Percentiles rank a stretch among this genome's conserved stretches.
phyloP scores from a whole-genome alignment of 305 asterid species.

The Stenogyne calaminthoides region DNA sequence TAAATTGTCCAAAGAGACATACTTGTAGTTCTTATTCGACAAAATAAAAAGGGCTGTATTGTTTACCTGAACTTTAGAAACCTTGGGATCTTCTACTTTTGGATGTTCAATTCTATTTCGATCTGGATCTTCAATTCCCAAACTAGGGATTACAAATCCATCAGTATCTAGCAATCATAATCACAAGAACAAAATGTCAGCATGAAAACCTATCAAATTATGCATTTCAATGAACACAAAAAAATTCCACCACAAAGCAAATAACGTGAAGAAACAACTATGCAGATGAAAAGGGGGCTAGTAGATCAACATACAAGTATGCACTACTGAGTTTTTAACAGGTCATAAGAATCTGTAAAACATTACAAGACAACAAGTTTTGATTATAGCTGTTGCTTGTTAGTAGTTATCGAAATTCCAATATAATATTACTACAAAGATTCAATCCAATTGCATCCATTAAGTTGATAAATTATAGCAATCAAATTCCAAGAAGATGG shows the following conservation, averaged over 20 bases:
- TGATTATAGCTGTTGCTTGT: neutral
- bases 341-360: neutral
- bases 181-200: conserved; percentile 6
- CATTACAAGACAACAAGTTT: neutral
- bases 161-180: conserved; percentile 61
- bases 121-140: conserved; percentile 64
- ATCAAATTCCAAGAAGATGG: neutral
- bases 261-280: neutral
- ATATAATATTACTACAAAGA: neutral
- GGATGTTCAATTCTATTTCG: conserved; percentile 35
- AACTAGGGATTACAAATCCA: conserved; percentile 89
- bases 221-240: conserved; percentile 6
- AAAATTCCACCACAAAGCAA: neutral
- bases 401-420: neutral
- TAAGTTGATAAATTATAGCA: neutral
- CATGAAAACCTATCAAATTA: neutral
- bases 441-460: neutral
- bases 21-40: neutral
- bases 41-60: neutral
- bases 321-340: neutral
- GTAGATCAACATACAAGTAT: neutral
- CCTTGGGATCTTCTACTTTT: conserved; percentile 53
- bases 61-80: conserved; percentile 47
- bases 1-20: neutral
- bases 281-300: neutral